phyloP scores from a whole-genome alignment of 2,329 filamentous ascomycete genomes.

The Xylariales sp. region DNA sequence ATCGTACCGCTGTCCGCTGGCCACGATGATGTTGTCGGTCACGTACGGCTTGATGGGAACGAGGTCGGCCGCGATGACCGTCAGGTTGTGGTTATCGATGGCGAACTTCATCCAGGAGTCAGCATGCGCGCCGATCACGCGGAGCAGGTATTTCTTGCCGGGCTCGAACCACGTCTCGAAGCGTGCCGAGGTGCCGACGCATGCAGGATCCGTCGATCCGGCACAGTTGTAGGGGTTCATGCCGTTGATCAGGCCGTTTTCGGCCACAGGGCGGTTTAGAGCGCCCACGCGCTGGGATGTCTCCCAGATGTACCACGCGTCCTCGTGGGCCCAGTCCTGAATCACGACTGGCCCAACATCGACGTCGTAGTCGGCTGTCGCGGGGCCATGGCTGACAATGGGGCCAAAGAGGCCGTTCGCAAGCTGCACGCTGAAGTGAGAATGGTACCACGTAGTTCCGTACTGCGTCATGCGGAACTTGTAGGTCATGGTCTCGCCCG shows the following conservation, averaged over 20 bases:
- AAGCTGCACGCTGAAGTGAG: no score
- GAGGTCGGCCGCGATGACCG: constrained; percentile 52
- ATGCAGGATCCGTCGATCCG: constrained; percentile 34
- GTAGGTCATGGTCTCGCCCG: no score
- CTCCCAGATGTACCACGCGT: constrained; percentile 29
- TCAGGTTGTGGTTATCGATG: constrained; percentile 53
- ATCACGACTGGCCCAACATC: no score
- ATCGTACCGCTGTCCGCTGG: constrained; percentile 36
- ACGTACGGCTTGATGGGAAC: constrained; percentile 53
- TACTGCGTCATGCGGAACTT: no score
- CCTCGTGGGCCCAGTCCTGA: constrained; percentile 13
- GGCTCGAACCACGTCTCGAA: constrained; percentile 32
- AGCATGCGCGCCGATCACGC: constrained; percentile 42
- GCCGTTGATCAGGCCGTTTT: constrained; percentile 37
- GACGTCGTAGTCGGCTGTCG: no score
- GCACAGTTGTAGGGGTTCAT: constrained; percentile 24
- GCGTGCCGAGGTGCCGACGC: constrained; percentile 40
- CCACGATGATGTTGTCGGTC: constrained; percentile 35
- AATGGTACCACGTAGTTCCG: no score
- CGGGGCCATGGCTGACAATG: no score
- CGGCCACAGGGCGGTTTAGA: constrained; percentile 12
- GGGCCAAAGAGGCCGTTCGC: no score
- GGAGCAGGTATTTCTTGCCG: constrained; percentile 36
- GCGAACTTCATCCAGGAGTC: constrained; percentile 42
- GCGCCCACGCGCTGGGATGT: constrained; percentile 12